Percentiles rank a stretch among this genome's conserved stretches.
Conservation (phyloP, 768 basidiomycete genomes). For the Leccinum imitatum region DNA sequence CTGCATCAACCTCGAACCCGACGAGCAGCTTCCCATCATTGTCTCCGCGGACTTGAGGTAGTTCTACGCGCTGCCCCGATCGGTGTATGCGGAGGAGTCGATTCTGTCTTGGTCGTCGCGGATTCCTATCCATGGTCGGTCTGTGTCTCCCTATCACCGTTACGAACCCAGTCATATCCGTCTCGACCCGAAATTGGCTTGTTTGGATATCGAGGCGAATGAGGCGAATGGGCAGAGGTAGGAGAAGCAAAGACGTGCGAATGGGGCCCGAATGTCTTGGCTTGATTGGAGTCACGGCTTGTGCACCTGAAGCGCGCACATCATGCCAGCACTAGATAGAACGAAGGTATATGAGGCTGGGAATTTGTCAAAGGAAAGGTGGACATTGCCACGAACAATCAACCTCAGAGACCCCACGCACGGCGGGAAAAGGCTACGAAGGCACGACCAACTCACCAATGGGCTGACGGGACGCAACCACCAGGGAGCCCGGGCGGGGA, state of each 20-base stretch:
- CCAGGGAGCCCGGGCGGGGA: conserved; percentile 18
- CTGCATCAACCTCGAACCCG: conserved; percentile 9
- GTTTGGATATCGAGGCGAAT: conserved; percentile 3
- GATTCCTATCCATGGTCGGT: conserved; percentile 29
- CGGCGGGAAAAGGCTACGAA: neutral
- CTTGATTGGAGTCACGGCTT: conserved; percentile 9
- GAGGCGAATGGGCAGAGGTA: neutral
- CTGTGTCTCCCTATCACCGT: conserved; percentile 23
- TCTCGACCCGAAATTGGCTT: conserved; percentile 5
- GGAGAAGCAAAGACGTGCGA: conserved; percentile 7
- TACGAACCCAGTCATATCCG: conserved; percentile 7
- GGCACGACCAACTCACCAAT: conserved; percentile 19
- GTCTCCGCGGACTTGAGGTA: conserved; percentile 14
- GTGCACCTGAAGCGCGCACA: conserved; percentile 12
- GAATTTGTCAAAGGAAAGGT: neutral
- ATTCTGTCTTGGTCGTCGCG: conserved; percentile 28
- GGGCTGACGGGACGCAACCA: conserved; percentile 5
- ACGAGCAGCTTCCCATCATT: conserved; percentile 7
- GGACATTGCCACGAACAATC: conserved; percentile 4
- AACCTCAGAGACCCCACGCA: neutral
- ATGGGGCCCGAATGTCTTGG: conserved; percentile 5
- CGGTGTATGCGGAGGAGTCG: conserved; percentile 28
- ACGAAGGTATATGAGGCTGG: neutral
- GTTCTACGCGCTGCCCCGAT: conserved; percentile 14
- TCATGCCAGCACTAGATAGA: conserved; percentile 11